Percentiles rank a stretch among this genome's conserved stretches.
Conservation (phyloP, 495 filamentous ascomycete species). For the Daldinia bambusicola region DNA sequence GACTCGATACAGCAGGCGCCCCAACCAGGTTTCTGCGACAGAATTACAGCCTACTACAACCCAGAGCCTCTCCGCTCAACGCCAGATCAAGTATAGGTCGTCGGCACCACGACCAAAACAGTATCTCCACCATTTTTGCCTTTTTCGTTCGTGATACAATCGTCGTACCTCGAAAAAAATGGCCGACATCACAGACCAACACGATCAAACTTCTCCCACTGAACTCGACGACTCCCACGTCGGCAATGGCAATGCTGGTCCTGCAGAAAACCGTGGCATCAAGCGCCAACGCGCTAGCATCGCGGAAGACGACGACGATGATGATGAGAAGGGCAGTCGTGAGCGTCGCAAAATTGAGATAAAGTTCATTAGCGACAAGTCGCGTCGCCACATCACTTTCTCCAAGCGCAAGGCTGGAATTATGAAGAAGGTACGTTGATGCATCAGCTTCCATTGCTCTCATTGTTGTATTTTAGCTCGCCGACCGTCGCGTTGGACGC, state of each 20-base stretch:
- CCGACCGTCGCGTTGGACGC: constrained; percentile 43
- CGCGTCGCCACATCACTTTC: constrained; percentile 99
- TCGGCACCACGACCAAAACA: constrained; percentile 68
- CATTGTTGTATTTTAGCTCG: constrained; percentile 13
- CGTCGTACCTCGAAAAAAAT: constrained; percentile 57
- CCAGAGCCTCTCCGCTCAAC: constrained; percentile 60
- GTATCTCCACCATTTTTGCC: constrained; percentile 63
- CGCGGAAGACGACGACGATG: constrained; percentile 96
- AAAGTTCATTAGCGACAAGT: constrained; percentile 99
- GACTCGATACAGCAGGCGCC: constrained; percentile 63
- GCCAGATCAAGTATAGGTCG: constrained; percentile 68
- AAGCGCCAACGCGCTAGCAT: constrained; percentile 88
- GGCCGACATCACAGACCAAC: constrained; percentile 71
- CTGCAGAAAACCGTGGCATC: constrained; percentile 78
- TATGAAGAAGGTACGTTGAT: constrained; percentile 95
- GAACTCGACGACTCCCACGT: constrained; percentile 71
- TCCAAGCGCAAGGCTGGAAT: constrained; percentile 99
- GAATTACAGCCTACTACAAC: constrained; percentile 55
- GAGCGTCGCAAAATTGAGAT: constrained; percentile 99
- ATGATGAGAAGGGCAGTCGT: constrained; percentile 97
- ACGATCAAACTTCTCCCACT: constrained; percentile 67
- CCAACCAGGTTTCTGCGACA: constrained; percentile 65
- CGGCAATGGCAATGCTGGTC: constrained; percentile 69
- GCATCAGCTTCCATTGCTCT: constrained; percentile 13
- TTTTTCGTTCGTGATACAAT: constrained; percentile 63